Percentiles rank a stretch among this genome's conserved stretches.
Evolutionary conservation across 345 rosid species (phyloP).

Genomic region (Citrus cavaleriei): DNA sequence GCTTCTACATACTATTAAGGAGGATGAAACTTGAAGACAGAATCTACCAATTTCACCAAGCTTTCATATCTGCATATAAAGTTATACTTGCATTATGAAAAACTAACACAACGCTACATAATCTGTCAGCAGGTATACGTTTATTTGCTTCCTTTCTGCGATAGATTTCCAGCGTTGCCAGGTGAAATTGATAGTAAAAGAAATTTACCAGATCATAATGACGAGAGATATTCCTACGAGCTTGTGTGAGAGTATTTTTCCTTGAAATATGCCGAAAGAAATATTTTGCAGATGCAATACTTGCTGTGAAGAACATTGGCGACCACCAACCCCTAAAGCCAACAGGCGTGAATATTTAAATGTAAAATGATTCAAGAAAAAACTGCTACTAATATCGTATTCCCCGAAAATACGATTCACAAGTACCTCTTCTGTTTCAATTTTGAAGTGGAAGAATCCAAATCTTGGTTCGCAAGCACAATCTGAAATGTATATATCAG

Average conservation of each 20-base stretch:
- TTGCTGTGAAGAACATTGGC: conserved; percentile 69
- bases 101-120: too few species aligned
- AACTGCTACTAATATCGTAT: background rate
- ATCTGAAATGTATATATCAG: conserved; percentile 43
- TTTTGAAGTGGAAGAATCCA: conserved; percentile 35
- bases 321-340: conserved; percentile 97
- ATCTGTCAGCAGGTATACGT: too few species aligned
- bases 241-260: conserved; percentile 85
- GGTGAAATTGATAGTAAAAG: background rate
- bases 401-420: background rate
- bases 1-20: too few species aligned
- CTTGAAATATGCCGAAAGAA: conserved; percentile 72
- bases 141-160: too few species aligned
- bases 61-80: too few species aligned
- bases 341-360: background rate
- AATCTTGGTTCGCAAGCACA: conserved; percentile 71
- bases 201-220: conserved; percentile 87
- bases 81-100: too few species aligned
- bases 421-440: conserved; percentile 58
- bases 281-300: conserved; percentile 74
- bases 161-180: background rate
- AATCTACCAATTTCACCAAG: too few species aligned
- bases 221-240: conserved; percentile 84
- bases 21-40: too few species aligned
- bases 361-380: background rate